Evolutionary conservation across 257 asterid species (phyloP).

Genomic region (Solanum ossicruentum): DNA sequence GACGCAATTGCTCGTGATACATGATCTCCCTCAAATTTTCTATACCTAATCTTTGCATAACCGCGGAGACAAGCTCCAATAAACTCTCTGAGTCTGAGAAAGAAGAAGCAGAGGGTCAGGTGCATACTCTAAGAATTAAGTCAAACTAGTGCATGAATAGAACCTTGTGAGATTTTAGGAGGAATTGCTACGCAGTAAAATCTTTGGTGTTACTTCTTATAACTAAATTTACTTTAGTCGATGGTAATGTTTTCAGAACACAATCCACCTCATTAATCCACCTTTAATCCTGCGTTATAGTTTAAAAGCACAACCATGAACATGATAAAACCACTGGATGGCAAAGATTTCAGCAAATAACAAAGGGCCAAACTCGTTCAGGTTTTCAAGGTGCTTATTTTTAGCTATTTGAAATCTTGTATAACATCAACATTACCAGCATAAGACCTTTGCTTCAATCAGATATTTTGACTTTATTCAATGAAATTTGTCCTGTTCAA

Average conservation of each 20-base stretch:
- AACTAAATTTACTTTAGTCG: background rate
- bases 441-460: background rate
- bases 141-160: background rate
- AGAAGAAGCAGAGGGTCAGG: background rate
- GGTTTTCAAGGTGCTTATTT: background rate
- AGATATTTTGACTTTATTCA: background rate
- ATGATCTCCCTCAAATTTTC: background rate
- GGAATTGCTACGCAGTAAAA: background rate
- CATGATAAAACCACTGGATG: background rate
- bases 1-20: background rate
- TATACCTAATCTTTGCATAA: slow-evolving; percentile 56
- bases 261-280: background rate
- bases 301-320: background rate
- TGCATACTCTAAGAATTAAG: background rate
- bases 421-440: background rate
- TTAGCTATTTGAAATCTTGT: background rate
- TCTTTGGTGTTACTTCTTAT: background rate
- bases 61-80: slow-evolving; percentile 67
- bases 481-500: background rate
- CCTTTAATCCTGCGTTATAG: background rate
- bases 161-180: background rate
- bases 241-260: background rate
- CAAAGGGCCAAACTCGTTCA: background rate
- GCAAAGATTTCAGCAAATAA: background rate
- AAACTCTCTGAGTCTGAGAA: slow-evolving; percentile 57